A percentile compares a stretch with the other conserved stretches of the same genome.
Conservation (phyloP, 352 stramenopile genomes). For the Phytophthora nicotianae region DNA sequence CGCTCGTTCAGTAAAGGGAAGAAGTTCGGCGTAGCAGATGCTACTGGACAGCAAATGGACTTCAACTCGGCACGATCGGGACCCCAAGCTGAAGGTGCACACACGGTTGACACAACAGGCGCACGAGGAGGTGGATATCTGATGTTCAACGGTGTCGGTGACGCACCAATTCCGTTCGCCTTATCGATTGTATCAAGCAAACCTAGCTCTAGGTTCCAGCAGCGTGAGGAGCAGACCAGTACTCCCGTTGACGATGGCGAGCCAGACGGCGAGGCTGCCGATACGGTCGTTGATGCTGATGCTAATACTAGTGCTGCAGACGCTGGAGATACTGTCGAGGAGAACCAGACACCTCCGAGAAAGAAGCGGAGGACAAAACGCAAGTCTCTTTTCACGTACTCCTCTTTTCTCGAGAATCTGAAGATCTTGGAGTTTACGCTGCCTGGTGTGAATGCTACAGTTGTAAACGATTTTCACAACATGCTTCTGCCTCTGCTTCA, state of each 20-base stretch:
- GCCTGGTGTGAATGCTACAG: slow-evolving; percentile 76
- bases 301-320: neutral
- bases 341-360: slow-evolving; percentile 8
- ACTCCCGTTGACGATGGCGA: slow-evolving; percentile 11
- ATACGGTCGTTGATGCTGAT: neutral
- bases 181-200: slow-evolving; percentile 62
- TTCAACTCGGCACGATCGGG: slow-evolving; percentile 47
- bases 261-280: neutral
- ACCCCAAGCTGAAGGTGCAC: slow-evolving; percentile 41
- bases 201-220: slow-evolving; percentile 12
- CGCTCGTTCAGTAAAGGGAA: slow-evolving; percentile 74
- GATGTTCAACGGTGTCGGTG: slow-evolving; percentile 88
- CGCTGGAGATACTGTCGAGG: slow-evolving; percentile 2
- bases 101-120: slow-evolving; percentile 46
- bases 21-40: slow-evolving; percentile 32
- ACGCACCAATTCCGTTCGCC: slow-evolving; percentile 80
- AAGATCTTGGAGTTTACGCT: slow-evolving; percentile 82
- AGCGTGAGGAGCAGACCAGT: slow-evolving; percentile 14
- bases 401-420: slow-evolving; percentile 58
- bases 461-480: slow-evolving; percentile 90
- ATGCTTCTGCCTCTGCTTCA: slow-evolving; percentile 86
- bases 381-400: slow-evolving; percentile 26
- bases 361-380: slow-evolving; percentile 29
- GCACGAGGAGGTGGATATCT: slow-evolving; percentile 77
- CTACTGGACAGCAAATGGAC: slow-evolving; percentile 46